Conservation (phyloP, 2,329 filamentous ascomycete species). For the Scedosporium apiospermum region DNA sequence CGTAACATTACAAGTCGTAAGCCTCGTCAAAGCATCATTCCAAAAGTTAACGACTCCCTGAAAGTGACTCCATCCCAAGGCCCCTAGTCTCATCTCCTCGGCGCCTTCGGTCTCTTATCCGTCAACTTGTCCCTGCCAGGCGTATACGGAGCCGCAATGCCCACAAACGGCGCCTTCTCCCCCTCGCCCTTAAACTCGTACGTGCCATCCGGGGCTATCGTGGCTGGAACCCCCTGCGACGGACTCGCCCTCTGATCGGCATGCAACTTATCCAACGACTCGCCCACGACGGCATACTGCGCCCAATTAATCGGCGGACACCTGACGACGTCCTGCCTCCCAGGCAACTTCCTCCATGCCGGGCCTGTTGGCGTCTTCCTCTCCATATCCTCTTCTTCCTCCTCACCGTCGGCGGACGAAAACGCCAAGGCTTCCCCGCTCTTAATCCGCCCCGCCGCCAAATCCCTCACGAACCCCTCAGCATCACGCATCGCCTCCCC, state of each 20-base stretch:
- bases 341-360: constrained; percentile 58
- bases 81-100: constrained; percentile 7
- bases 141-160: constrained; percentile 47
- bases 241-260: constrained; percentile 66
- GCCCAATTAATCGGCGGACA: constrained; percentile 90
- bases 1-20: neutral
- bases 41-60: neutral
- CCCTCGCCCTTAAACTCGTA: constrained; percentile 41
- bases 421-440: constrained; percentile 22
- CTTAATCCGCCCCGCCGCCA: constrained; percentile 52
- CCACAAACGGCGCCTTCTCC: constrained; percentile 34
- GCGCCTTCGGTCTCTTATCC: constrained; percentile 23
- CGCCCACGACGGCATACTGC: constrained; percentile 82
- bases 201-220: constrained; percentile 30
- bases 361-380: constrained; percentile 15
- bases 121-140: constrained; percentile 40
- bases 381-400: constrained; percentile 14
- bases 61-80: neutral
- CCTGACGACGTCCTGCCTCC: constrained; percentile 71
- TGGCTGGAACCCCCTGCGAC: constrained; percentile 41
- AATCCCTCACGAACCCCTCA: constrained; percentile 58
- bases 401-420: constrained; percentile 13
- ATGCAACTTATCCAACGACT: constrained; percentile 72
- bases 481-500: constrained; percentile 62
- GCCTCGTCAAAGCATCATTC: too few relatives aligned